Conservation (phyloP, 139 green algal species). For the Auxenochlorella pyrenoidosa region DNA sequence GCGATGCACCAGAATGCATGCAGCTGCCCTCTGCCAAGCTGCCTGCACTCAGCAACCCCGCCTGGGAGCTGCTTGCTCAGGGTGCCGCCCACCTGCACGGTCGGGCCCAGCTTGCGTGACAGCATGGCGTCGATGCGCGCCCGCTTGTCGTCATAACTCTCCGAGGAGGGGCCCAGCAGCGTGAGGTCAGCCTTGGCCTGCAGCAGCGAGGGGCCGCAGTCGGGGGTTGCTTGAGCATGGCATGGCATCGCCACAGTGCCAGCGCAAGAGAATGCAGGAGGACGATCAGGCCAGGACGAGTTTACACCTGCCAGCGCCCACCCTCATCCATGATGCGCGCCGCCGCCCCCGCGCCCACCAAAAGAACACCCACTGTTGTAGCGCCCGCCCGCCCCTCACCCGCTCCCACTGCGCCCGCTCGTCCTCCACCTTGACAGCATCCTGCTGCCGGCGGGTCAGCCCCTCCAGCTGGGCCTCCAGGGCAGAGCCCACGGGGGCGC, state of each 20-base stretch:
- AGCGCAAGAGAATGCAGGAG: too few relatives aligned
- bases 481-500: neutral
- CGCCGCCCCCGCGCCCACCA: neutral
- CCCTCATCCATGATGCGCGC: too few relatives aligned
- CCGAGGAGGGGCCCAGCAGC: conserved; percentile 12
- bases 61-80: too few relatives aligned
- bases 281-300: too few relatives aligned
- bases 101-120: neutral
- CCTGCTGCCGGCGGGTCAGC: neutral
- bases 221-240: too few relatives aligned
- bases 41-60: too few relatives aligned
- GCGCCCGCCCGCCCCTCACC: neutral
- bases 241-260: too few relatives aligned
- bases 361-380: neutral
- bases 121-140: conserved; percentile 27
- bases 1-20: too few relatives aligned
- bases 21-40: too few relatives aligned
- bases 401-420: conserved; percentile 18
- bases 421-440: conserved; percentile 16
- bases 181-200: conserved; percentile 24
- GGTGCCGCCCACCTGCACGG: neutral
- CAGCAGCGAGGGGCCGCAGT: neutral
- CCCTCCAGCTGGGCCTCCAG: conserved; percentile 7
- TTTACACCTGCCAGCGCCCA: too few relatives aligned
- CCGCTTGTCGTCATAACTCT: conserved; percentile 11